These are phyloP conservation scores for Diaporthe eres DNA, from an alignment of 2,329 filamentous ascomycete genomes.

Conservation along the genomic window DNA sequence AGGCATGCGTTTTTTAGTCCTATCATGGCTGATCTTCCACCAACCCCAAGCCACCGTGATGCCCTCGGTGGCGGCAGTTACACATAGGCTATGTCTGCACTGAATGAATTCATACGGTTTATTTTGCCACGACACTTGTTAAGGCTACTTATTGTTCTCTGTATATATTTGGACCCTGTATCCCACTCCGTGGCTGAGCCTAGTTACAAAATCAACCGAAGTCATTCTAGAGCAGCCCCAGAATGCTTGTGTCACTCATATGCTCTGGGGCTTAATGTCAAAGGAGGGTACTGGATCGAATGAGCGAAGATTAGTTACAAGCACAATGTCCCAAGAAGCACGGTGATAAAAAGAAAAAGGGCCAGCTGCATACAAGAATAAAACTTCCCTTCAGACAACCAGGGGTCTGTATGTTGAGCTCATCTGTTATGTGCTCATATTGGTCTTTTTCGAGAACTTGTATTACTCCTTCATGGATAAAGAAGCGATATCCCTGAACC, in stretches of 20 bases:
- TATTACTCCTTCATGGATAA: constrained; percentile 1
- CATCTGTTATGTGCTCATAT: background rate
- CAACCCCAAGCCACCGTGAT: too few species aligned
- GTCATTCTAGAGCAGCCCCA: background rate
- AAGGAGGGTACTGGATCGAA: background rate
- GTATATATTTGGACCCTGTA: too few species aligned
- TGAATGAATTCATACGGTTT: too few species aligned
- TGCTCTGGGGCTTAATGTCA: constrained; percentile 12
- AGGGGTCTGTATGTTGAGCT: background rate
- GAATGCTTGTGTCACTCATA: background rate
- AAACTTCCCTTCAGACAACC: background rate
- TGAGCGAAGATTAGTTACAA: background rate
- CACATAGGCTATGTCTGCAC: too few species aligned
- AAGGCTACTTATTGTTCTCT: too few species aligned
- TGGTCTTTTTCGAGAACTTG: background rate
- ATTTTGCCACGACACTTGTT: too few species aligned
- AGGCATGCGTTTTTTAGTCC: too few species aligned
- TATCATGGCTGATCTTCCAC: too few species aligned
- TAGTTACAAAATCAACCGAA: background rate
- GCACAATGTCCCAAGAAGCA: background rate
- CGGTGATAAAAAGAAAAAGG: background rate
- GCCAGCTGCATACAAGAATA: background rate
- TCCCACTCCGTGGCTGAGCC: background rate
- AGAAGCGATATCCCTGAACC: background rate
- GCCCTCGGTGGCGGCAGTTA: too few species aligned